phyloP scores from a whole-genome alignment of 2,329 filamentous ascomycete species.

The Colletotrichum zoysiae region DNA sequence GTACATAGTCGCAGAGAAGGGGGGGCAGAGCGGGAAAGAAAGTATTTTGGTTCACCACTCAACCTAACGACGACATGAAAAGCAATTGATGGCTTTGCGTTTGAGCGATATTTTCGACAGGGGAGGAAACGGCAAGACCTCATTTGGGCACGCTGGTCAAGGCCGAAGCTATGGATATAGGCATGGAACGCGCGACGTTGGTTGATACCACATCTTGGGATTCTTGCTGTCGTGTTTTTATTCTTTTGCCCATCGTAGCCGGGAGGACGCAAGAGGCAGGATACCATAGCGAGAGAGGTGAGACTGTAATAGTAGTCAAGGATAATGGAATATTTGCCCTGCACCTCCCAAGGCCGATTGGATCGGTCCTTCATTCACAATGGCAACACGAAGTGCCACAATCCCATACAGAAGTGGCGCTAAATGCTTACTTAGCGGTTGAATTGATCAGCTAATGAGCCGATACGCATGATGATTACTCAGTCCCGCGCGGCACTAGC shows the following conservation, averaged over 20 bases:
- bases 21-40: slow-evolving; percentile 1
- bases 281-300: slow-evolving; percentile 29
- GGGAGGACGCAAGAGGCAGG: slow-evolving; percentile 13
- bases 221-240: slow-evolving; percentile 27
- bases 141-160: slow-evolving; percentile 25
- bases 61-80: slow-evolving; percentile 42
- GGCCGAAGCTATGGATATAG: slow-evolving; percentile 10
- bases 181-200: slow-evolving; percentile 34
- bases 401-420: too few relatives aligned
- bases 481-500: not conserved
- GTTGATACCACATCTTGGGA: slow-evolving; percentile 40
- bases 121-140: slow-evolving; percentile 16
- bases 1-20: slow-evolving; percentile 1
- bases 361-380: not conserved
- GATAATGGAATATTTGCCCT: slow-evolving; percentile 34
- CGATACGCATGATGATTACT: slow-evolving; percentile 7
- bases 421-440: not conserved
- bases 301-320: slow-evolving; percentile 41
- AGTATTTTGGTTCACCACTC: slow-evolving; percentile 35
- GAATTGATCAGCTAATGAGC: slow-evolving; percentile 8
- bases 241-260: slow-evolving; percentile 14
- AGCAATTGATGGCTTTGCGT: slow-evolving; percentile 41
- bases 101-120: slow-evolving; percentile 38
- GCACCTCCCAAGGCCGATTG: slow-evolving; percentile 2
- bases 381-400: not conserved